Evolutionary conservation across 768 basidiomycete species (phyloP).

Genomic region (Suillus paluster): DNA sequence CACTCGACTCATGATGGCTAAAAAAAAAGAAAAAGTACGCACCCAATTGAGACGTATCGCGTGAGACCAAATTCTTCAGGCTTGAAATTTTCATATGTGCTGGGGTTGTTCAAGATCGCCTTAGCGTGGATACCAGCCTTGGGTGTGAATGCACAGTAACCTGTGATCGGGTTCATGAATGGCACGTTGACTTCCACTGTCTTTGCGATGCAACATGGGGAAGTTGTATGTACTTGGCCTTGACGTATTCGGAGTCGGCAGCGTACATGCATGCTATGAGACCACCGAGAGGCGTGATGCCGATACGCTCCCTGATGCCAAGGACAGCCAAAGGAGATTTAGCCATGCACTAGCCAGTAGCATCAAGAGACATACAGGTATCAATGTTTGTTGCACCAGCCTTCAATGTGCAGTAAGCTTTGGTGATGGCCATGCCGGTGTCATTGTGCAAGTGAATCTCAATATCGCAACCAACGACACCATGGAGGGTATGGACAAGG

Average conservation of each 20-base stretch:
- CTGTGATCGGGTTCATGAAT: slow-evolving; percentile 95
- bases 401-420: slow-evolving; percentile 97
- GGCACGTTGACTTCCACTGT: slow-evolving; percentile 98
- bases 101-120: slow-evolving; percentile 99
- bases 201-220: slow-evolving; percentile 94
- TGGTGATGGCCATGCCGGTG: slow-evolving; percentile 98
- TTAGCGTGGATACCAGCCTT: slow-evolving; percentile 99
- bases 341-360: slow-evolving; percentile 3
- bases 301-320: slow-evolving; percentile 98
- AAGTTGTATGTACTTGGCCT: slow-evolving; percentile 99
- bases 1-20: not conserved
- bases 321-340: slow-evolving; percentile 68
- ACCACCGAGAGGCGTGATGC: slow-evolving; percentile 97
- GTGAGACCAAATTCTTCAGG: slow-evolving; percentile 98
- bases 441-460: slow-evolving; percentile 99
- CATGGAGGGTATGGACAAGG: slow-evolving; percentile 92
- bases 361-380: slow-evolving; percentile 66
- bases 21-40: slow-evolving; percentile 30
- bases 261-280: slow-evolving; percentile 96
- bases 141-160: slow-evolving; percentile 99
- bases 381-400: slow-evolving; percentile 99
- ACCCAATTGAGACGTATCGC: slow-evolving; percentile 97
- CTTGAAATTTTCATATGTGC: slow-evolving; percentile 98
- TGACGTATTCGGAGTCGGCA: slow-evolving; percentile 98
- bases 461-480: slow-evolving; percentile 97